Percentiles rank a stretch among this genome's conserved stretches.
Evolutionary conservation across 345 rosid species (phyloP).

Genomic region (Eucalyptus erythrocorys): DNA sequence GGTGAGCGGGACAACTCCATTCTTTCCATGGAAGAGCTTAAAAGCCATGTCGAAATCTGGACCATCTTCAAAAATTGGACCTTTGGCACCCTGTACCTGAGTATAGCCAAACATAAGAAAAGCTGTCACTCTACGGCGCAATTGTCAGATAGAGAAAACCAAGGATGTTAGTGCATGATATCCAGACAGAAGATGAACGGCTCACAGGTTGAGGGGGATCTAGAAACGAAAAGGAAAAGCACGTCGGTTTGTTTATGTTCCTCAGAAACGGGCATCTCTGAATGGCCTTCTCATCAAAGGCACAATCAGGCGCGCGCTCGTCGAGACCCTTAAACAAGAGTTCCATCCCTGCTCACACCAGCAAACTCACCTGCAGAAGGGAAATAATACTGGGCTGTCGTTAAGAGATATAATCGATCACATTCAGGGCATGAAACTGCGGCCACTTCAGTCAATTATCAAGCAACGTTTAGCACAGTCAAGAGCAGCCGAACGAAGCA

Average conservation of each 20-base stretch:
- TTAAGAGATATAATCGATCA: background rate
- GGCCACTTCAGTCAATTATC: background rate
- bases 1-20: constrained; percentile 74
- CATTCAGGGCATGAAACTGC: background rate
- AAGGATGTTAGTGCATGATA: background rate
- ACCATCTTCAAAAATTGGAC: constrained; percentile 92
- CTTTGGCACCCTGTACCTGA: constrained; percentile 48
- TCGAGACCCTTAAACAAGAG: constrained; percentile 19
- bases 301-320: constrained; percentile 30
- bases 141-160: background rate
- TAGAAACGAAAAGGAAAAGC: constrained; percentile 47
- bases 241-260: constrained; percentile 67
- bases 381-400: background rate
- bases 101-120: background rate
- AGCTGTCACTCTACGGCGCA: background rate
- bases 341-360: constrained; percentile 14
- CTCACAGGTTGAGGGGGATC: constrained; percentile 34
- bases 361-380: background rate
- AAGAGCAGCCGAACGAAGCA: background rate
- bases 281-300: constrained; percentile 32
- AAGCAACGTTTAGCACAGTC: background rate
- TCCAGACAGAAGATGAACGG: background rate
- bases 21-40: constrained; percentile 77
- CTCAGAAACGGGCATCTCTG: constrained; percentile 75
- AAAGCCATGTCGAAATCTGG: constrained; percentile 60